Evolutionary conservation across 2,329 filamentous ascomycete genomes (phyloP).

Genomic region (Emmonsiellopsis sp.): DNA sequence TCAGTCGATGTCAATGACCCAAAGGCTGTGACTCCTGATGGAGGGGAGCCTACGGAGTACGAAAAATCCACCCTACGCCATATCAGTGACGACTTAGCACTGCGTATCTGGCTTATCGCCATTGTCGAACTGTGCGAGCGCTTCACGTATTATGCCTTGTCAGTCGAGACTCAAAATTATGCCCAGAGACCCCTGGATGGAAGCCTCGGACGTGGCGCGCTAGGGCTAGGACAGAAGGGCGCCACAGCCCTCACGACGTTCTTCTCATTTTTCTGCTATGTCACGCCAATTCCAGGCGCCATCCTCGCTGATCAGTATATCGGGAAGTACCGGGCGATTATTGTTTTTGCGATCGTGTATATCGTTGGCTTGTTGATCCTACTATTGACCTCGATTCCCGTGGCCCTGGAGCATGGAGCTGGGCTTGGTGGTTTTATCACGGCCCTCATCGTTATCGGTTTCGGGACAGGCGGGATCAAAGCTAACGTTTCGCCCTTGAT

Average conservation of each 20-base stretch:
- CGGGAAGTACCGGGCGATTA: conserved; percentile 51
- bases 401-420: conserved; percentile 38
- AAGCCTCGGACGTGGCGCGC: conserved; percentile 28
- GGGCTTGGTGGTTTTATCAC: conserved; percentile 45
- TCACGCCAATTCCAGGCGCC: conserved; percentile 48
- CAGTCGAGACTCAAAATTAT: conserved; percentile 48
- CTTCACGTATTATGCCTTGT: conserved; percentile 48
- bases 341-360: conserved; percentile 48
- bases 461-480: conserved; percentile 60
- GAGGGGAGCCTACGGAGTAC: conserved; percentile 43
- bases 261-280: conserved; percentile 47
- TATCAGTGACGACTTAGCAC: conserved; percentile 44
- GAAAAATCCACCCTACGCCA: conserved; percentile 44
- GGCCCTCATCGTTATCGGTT: conserved; percentile 51
- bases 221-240: conserved; percentile 29
- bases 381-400: conserved; percentile 45
- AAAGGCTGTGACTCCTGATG: too few species aligned
- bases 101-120: conserved; percentile 47
- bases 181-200: conserved; percentile 33
- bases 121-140: conserved; percentile 48
- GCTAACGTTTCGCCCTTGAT: conserved; percentile 51
- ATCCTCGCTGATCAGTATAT: conserved; percentile 51
- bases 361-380: conserved; percentile 47
- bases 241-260: conserved; percentile 43
- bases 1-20: too few species aligned